phyloP scores from a whole-genome alignment of 176 grass and related monocot genomes.

The Aechmea fasciata region DNA sequence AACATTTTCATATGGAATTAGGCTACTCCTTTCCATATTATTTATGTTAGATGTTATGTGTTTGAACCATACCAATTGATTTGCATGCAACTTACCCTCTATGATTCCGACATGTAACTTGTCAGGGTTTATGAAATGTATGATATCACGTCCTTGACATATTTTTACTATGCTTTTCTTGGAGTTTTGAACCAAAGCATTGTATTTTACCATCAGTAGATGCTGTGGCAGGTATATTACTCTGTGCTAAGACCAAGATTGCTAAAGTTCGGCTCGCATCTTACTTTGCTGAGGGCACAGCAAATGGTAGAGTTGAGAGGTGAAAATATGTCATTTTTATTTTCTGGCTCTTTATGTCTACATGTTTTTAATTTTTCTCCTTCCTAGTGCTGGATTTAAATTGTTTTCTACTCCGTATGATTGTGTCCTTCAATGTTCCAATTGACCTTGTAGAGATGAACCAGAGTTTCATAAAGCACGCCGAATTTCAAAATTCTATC shows the following conservation, averaged over 20 bases:
- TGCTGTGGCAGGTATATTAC: constrained; percentile 58
- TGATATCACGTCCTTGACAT: neutral
- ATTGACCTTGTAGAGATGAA: constrained; percentile 42
- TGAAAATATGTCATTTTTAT: constrained; percentile 13
- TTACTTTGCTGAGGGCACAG: constrained; percentile 76
- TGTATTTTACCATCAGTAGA: neutral
- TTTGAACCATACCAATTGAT: too few relatives aligned
- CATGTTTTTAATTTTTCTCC: neutral
- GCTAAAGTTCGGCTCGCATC: constrained; percentile 69
- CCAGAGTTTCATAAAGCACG: constrained; percentile 33
- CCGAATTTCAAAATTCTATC: constrained; percentile 89
- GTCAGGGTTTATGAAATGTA: neutral
- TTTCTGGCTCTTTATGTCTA: constrained; percentile 3
- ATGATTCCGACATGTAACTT: neutral
- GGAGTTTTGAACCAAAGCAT: neutral
- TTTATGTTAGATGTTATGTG: too few relatives aligned
- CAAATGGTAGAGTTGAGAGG: constrained; percentile 41
- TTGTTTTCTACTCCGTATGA: neutral
- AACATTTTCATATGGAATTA: too few relatives aligned
- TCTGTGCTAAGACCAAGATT: constrained; percentile 88
- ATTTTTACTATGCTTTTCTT: neutral
- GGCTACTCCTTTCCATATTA: too few relatives aligned
- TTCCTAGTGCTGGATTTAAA: constrained; percentile 1
- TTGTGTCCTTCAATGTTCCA: constrained; percentile 6
- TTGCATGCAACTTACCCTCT: too few relatives aligned